Evolutionary conservation across 768 basidiomycete genomes (phyloP).

Genomic region (Phylloporus arenicola): DNA sequence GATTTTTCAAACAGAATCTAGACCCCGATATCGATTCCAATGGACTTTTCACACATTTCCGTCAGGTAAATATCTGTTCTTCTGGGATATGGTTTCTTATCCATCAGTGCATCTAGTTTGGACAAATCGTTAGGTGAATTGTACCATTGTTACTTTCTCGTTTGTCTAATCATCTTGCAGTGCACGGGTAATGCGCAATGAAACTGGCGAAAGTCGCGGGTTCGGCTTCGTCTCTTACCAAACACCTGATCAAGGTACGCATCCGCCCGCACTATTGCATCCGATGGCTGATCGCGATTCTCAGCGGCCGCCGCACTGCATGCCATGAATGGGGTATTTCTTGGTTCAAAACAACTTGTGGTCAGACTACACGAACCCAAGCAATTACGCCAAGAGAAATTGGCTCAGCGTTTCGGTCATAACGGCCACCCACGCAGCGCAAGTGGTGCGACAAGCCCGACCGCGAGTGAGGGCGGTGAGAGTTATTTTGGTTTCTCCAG

Average conservation of each 20-base stretch:
- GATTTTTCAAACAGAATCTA: constrained; percentile 53
- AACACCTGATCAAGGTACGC: constrained; percentile 71
- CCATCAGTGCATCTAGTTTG: constrained; percentile 48
- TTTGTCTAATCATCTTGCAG: constrained; percentile 33
- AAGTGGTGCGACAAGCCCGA: constrained; percentile 82
- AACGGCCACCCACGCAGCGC: constrained; percentile 77
- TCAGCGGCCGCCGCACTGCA: constrained; percentile 69
- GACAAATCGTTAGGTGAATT: constrained; percentile 78
- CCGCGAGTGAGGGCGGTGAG: constrained; percentile 77
- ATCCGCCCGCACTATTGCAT: not conserved
- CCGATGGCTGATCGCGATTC: constrained; percentile 4
- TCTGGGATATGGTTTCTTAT: constrained; percentile 12
- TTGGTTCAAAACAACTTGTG: constrained; percentile 75
- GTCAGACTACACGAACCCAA: constrained; percentile 90
- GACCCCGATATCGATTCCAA: constrained; percentile 84
- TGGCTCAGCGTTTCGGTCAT: constrained; percentile 75
- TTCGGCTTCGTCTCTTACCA: constrained; percentile 92
- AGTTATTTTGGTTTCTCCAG: constrained; percentile 70
- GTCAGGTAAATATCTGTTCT: constrained; percentile 43
- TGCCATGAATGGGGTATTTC: constrained; percentile 69
- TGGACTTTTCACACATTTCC: constrained; percentile 76
- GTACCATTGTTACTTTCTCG: not conserved
- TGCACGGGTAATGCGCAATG: constrained; percentile 90
- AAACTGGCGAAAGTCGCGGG: constrained; percentile 72
- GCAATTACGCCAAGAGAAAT: constrained; percentile 83